Evolutionary conservation across 306 rosid genomes (phyloP), one percentile per base, ranked within the genome.

Genomic region (Biancaea sappan): DNA sequence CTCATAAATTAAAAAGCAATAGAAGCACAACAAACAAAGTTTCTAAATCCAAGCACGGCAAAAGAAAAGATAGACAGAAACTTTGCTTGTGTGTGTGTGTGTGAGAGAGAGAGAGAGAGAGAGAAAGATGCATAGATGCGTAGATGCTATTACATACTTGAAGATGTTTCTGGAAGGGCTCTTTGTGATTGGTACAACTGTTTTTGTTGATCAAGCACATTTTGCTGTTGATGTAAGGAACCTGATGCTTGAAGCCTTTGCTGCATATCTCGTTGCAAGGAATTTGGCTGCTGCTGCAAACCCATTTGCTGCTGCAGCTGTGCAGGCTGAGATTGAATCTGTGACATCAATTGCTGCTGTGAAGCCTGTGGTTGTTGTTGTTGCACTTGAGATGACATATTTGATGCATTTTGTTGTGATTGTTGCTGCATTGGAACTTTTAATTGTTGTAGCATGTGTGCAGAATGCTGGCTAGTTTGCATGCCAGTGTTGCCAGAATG

Each of bases 121-220:
- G 11, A 64, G 31, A 69, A 72, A 43, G 56, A 64, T 16, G 73
- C 66, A 73, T 47, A 74, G 32, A 58, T 3, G 73, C 66, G 71
- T 47, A 74, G 32, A 58, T 3, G 22, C 65, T 71, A 77, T 26
- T 77, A 72, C 89, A 4, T 88, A 95, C 99, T 87, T 41, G 99
- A 90, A 25, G 99, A 89, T 7, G 97, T 86, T 74, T 95, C 99
- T 41, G 86, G 97, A 79, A 80, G 88, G 50, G 90, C 67, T 76
- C 94, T 88, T 67, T 86, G 98, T 74, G 97, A 51, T 81, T 90
- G 98, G 82, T 90, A 95, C 62, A 90, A 46, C 82, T 92, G 99
- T 85, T 92, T 92, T 78, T 80, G 99, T 73, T 84, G 99, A 83
- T 95, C 99, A 79, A 90, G 80, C 66, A 90, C 87, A 71, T 82